phyloP scores from a whole-genome alignment of 371 early-diverging fungal species.

The Mucor circinelloides region DNA sequence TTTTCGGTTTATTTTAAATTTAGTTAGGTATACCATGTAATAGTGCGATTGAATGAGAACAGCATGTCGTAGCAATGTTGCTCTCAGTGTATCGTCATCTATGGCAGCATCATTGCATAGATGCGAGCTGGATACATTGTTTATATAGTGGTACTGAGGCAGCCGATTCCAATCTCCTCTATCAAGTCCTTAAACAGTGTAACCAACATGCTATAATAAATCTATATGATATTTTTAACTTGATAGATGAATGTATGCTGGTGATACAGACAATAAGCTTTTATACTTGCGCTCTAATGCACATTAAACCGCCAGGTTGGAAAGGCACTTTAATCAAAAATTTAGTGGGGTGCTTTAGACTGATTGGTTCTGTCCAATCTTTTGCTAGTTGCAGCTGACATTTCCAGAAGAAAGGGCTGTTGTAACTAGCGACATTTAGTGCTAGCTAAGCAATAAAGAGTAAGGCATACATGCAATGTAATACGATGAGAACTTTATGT shows the following conservation, averaged over 20 bases:
- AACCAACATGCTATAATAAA: not conserved
- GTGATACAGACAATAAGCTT: not conserved
- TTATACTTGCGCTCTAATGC: not conserved
- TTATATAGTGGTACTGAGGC: no score
- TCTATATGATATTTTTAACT: not conserved
- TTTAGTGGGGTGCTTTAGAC: not conserved
- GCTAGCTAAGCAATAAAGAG: not conserved
- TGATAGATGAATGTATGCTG: not conserved
- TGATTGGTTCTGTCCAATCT: not conserved
- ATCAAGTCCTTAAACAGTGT: not conserved
- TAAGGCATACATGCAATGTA: no score
- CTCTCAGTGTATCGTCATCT: no score
- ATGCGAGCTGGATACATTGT: no score
- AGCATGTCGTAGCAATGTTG: not conserved
- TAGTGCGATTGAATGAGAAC: not conserved
- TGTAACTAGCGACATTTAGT: not conserved
- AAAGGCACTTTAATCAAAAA: not conserved
- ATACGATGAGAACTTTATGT: not conserved
- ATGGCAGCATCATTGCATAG: no score
- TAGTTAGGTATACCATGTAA: not conserved
- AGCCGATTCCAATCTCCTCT: no score
- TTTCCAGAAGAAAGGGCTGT: not conserved
- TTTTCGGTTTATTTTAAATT: not conserved
- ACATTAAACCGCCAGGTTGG: not conserved
- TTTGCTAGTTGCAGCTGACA: not conserved